Conservation (phyloP, 2,329 filamentous ascomycete genomes). For the Botrytis sinoallii region DNA sequence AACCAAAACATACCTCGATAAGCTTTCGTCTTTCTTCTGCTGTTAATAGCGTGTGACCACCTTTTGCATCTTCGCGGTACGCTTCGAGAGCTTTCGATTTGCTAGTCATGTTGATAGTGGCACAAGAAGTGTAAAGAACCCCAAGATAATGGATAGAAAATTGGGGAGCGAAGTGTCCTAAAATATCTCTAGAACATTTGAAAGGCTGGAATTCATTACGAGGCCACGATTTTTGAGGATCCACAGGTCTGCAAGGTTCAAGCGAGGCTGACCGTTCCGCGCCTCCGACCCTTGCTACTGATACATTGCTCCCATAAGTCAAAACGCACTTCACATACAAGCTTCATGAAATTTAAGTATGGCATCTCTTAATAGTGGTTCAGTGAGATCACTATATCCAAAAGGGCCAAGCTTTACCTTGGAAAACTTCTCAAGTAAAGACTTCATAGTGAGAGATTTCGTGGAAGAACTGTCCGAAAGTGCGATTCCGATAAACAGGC, state of each 20-base stretch:
- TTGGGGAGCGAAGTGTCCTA: conserved; percentile 6
- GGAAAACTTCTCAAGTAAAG: conserved; percentile 82
- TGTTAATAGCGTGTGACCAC: conserved; percentile 43
- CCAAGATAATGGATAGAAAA: background rate
- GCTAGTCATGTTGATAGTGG: conserved; percentile 7
- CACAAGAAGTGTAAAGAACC: background rate
- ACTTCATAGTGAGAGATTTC: conserved; percentile 98
- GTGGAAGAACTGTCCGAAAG: conserved; percentile 88
- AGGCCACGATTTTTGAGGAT: conserved; percentile 11
- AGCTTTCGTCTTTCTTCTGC: conserved; percentile 46
- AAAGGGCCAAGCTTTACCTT: conserved; percentile 80
- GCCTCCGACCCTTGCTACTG: conserved; percentile 1
- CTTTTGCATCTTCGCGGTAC: conserved; percentile 47
- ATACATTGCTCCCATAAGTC: conserved; percentile 11
- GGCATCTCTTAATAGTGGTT: conserved; percentile 30
- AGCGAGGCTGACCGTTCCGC: conserved; percentile 15
- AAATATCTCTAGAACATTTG: background rate
- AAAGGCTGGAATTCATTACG: conserved; percentile 15
- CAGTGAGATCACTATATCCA: conserved; percentile 59
- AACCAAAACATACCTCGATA: conserved; percentile 41
- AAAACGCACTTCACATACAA: conserved; percentile 15
- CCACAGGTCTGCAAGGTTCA: conserved; percentile 1
- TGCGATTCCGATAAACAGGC: conserved; percentile 74
- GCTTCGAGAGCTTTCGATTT: conserved; percentile 30
- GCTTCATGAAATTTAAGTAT: conserved; percentile 22